phyloP scores from a whole-genome alignment of 345 rosid genomes.

The Eucalyptus globulus region DNA sequence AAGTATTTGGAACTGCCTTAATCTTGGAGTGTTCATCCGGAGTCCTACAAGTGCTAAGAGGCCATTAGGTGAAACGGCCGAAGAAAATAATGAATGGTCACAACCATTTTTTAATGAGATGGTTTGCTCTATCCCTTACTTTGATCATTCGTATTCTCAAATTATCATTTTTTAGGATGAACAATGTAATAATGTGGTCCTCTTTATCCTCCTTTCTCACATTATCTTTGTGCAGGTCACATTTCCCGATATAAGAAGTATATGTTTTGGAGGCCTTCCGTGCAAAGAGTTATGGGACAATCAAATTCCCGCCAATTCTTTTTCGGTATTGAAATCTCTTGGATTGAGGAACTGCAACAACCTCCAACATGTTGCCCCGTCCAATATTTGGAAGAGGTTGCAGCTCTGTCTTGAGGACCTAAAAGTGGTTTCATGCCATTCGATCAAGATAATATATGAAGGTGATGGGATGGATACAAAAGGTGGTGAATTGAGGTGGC shows the following conservation, averaged over 20 bases:
- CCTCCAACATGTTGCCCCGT: too few species aligned
- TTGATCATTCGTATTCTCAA: rapidly evolving
- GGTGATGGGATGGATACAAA: too few species aligned
- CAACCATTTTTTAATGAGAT: too few species aligned
- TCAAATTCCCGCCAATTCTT: rapidly evolving
- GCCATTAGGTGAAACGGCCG: rapidly evolving
- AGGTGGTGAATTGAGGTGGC: rapidly evolving
- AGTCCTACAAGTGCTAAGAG: too few species aligned
- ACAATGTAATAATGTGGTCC: background rate
- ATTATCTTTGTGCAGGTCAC: background rate
- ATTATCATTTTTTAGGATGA: background rate
- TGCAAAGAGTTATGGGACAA: too few species aligned
- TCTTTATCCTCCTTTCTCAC: background rate
- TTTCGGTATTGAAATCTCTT: rapidly evolving
- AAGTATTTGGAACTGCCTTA: too few species aligned
- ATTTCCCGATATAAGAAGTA: rapidly evolving
- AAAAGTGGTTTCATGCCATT: rapidly evolving
- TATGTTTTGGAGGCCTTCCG: rapidly evolving
- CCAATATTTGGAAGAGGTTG: rapidly evolving
- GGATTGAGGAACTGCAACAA: rapidly evolving
- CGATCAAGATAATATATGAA: too few species aligned
- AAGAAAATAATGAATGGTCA: too few species aligned
- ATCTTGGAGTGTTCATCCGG: too few species aligned
- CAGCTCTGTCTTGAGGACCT: rapidly evolving
- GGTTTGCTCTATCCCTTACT: too few species aligned